Evolutionary conservation across 2,329 filamentous ascomycete genomes (phyloP), one percentile per base, ranked within the genome.

Genomic region (Epicoccum sorghinum): DNA sequence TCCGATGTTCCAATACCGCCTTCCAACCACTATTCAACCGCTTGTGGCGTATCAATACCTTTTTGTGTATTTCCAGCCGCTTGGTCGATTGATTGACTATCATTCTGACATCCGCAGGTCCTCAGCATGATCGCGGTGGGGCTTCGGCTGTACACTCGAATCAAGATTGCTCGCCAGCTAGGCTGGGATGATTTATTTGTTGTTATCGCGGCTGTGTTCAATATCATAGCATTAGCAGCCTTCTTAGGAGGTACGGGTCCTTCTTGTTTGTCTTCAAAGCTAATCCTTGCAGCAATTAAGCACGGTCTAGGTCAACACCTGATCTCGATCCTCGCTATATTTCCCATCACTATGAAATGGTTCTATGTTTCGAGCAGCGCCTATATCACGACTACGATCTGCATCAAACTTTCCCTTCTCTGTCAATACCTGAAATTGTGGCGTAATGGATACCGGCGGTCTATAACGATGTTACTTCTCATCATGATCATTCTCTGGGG

Each of bases 391-490:
- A 52, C 42, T 6, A 52, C 49, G 1, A 37, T 52, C 2, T 52
- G 23, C 32, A 47, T 52, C 38, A 52, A 52, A 18, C 47, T 73
- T 22, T 70, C 72, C 3, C 55, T 74, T 18, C 63, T 74, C 2
- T 58, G 63, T 18, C 72, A 74, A 47, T 74, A 74, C 36, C 55
- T 72, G 13, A 58, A 71, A 27, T 33, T 74, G 0, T 73, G 72
- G 53, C 54, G 38, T 6, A 36, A 57, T 4, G 60, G 62, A 3
- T 33, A 38, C 4, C 57, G 60, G 10, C 66, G 64, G 14, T 53
- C 25, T 13, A 23, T 60, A 7, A 64, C 59, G 22, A 29, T 58
- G 7, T 38, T 55, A 3, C 43, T 70, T 0, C 40, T 67, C 3
- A 49, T 42, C 1, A 0, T 69, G 4, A 60, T 69, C 12, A 36